Base-by-base conservation (phyloP, 805 yeast genomes). In the Isabelozyma heimii region DNA sequence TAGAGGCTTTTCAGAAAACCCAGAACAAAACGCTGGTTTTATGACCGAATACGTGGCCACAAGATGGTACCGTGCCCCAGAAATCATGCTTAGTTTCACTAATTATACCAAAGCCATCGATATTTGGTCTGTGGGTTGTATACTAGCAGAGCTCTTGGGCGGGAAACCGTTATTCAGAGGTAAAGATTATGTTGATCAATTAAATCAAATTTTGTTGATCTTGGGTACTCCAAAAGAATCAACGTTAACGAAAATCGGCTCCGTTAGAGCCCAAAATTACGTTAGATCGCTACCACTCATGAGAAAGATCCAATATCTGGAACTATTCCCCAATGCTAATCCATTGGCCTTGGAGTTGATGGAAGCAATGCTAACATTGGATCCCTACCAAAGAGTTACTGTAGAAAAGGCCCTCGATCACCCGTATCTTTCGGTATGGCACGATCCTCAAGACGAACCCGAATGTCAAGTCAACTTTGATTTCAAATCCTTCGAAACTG, bases 11-110 rank as follows among this genome's bases (percentile, higher is more conserved):
- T 83, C 90, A 8, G 83, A 83, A 51, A 86, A 85, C 60, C 88
- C 91, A 0, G 91, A 85, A 51, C 88, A 85, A 58, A 90, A 91
- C 58, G 87, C 88, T 30, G 97, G 97, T n/a, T 92, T 90, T 60
- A 73, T 92, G 76, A 94, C 99, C 1, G 98, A 92, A 67, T 94
- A 94, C 64, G 99, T 94, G 26, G 98, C 99, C 30, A 94, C 99
- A 0, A 80, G 99, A 65, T 94, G 99, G 99, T 94, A 94, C 69
- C 77, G 99, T 57, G 99, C 99, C 3, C 99, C 99, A 0, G 99
- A 94, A 63, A 91, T 94, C 68, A 92, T 94, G 91, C 76, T 94
- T 47, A 86, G 95, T 54, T 90, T 89, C 73, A 96, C 94, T 66
- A 89, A 91, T 50, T 92, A 92, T 67, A 89, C 98, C 5, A 91